Evolutionary conservation across 345 rosid genomes (phyloP).

Genomic region (Crucihimalaya himalaica): DNA sequence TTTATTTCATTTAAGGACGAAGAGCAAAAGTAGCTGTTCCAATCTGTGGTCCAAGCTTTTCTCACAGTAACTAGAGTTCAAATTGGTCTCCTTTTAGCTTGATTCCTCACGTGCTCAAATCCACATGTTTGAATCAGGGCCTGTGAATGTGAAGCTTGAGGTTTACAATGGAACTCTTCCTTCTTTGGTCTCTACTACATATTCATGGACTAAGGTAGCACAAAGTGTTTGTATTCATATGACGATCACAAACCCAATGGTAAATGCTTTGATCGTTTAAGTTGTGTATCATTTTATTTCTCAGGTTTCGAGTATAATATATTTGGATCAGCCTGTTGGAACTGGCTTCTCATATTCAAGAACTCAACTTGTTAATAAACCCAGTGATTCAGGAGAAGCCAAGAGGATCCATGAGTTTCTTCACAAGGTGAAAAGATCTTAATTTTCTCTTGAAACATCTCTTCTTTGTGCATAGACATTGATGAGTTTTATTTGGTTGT

Average conservation of each 20-base stretch:
- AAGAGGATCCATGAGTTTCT: constrained; percentile 52
- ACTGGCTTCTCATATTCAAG: constrained; percentile 75
- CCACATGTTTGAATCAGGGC: constrained; percentile 46
- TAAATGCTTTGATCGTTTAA: constrained; percentile 45
- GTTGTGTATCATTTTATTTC: constrained; percentile 27
- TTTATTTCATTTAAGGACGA: background rate
- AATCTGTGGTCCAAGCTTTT: background rate
- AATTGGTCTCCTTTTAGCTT: background rate
- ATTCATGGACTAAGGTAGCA: constrained; percentile 74
- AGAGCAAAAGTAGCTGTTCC: background rate
- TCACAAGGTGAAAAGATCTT: constrained; percentile 41
- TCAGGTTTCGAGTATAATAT: constrained; percentile 65
- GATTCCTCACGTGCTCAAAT: background rate
- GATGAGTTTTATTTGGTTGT: background rate
- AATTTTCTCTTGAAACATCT: constrained; percentile 34
- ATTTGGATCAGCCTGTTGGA: constrained; percentile 75
- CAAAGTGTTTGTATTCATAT: constrained; percentile 50
- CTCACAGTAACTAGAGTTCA: background rate
- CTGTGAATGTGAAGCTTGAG: constrained; percentile 47
- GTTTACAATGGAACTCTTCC: constrained; percentile 73
- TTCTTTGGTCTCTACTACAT: constrained; percentile 52
- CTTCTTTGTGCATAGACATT: background rate
- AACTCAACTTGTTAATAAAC: constrained; percentile 34
- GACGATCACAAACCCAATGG: background rate
- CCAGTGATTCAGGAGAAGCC: constrained; percentile 53